These are phyloP conservation scores for Erysimum cheiranthoides DNA, from an alignment of 345 rosid genomes.

Conservation along the genomic window DNA sequence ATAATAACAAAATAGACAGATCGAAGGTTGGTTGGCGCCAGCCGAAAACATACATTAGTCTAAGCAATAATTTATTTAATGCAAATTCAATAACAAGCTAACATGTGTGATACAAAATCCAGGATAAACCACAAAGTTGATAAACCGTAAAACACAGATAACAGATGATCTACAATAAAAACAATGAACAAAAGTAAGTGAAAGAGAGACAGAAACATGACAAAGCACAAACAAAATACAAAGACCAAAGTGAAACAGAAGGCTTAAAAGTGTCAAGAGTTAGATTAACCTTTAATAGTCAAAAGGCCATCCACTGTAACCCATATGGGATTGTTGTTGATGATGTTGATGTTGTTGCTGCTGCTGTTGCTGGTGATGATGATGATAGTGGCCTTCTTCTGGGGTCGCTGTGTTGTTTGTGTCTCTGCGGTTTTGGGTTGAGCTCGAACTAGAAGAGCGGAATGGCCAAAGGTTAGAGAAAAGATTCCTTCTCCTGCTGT, in stretches of 20 bases:
- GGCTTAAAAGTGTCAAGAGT: slow-evolving; percentile 15
- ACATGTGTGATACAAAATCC: slow-evolving; percentile 31
- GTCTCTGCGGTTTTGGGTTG: slow-evolving; percentile 48
- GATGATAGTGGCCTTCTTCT: slow-evolving; percentile 57
- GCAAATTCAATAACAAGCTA: slow-evolving; percentile 36
- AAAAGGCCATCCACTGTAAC: slow-evolving; percentile 84
- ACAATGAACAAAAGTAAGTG: slow-evolving; percentile 33
- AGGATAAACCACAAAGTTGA: slow-evolving; percentile 24
- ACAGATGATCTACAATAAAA: slow-evolving; percentile 37
- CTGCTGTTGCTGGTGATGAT: slow-evolving; percentile 28
- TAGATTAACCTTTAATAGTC: slow-evolving; percentile 50
- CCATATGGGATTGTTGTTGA: slow-evolving; percentile 55
- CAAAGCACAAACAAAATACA: slow-evolving; percentile 30
- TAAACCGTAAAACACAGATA: slow-evolving; percentile 24
- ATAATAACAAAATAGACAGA: slow-evolving; percentile 9
- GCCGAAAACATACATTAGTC: slow-evolving; percentile 26
- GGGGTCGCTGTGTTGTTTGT: slow-evolving; percentile 51
- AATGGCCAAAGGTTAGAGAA: slow-evolving; percentile 85
- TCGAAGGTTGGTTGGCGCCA: slow-evolving; percentile 35
- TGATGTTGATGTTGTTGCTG: slow-evolving; percentile 26
- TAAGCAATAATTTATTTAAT: slow-evolving; percentile 16
- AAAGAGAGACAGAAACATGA: slow-evolving; percentile 25
- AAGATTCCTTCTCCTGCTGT: slow-evolving; percentile 61
- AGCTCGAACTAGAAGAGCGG: slow-evolving; percentile 57
- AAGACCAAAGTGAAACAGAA: slow-evolving; percentile 32